Evolutionary conservation across 495 filamentous ascomycete genomes (phyloP), one percentile per base, ranked within the genome.

Genomic region (Daldinia concentrica): DNA sequence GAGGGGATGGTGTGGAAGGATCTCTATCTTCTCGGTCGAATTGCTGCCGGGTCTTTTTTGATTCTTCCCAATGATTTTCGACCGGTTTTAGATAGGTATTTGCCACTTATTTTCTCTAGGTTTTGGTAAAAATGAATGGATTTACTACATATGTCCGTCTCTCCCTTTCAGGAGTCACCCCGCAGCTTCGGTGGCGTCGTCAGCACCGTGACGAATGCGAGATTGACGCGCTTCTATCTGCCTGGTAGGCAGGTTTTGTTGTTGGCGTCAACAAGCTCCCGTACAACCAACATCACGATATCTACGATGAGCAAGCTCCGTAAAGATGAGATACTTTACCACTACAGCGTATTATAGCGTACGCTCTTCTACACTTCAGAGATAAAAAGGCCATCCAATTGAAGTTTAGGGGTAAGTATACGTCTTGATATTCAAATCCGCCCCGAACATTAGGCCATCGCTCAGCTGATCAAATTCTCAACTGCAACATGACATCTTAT

Each of bases 1-100:
- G 58, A 69, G 64, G 58, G 71, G 73, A 74, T 78, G 80, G 79
- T 81, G 79, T 82, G 78, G 73, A 79, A 69, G 67, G 72, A 76
- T 77, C 73, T 65, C 41, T 66, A 36, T 36, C 11, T 66, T 56
- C 34, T 68, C 63, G 67, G 66, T 43, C 74, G 32, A 58, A 69
- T 41, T 62, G 41, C 27, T 64, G 29, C 48, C 68, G 68, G 63
- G 26, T 7, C 34, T 34, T 34, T 57, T 66, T 60, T 36, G 36
- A 62, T 43, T 51, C 22, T 45, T 19, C 27, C 27, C 6, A 32
- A 32, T 9, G 1, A 32, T 32, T 8, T 32, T 8, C 7, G 7
- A 32, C 6, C 29, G 7, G 7, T 65, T 39, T 60, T 57, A 6
- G 12, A 32, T 32, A 34, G 32, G 15, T 50, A 45, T 19, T 66